Base-by-base conservation (phyloP, 2,329 filamentous ascomycete genomes). In the Acrocalymma vagum region DNA sequence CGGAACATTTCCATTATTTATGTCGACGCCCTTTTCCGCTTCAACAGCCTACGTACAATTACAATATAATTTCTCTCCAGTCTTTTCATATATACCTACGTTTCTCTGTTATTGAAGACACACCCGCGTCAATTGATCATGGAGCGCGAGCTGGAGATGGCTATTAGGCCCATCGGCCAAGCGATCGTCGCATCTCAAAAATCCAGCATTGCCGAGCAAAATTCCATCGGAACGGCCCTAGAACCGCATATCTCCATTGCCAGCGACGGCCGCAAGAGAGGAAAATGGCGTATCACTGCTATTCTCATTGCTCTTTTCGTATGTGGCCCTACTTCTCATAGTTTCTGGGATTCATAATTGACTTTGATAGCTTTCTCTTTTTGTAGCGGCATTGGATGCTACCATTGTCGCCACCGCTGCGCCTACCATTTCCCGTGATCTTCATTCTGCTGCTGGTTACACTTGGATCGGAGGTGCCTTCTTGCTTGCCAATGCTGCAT, bases 391-490 rank as follows among this genome's bases (percentile, higher is more conserved):
- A 8, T 56, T 76, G 4, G 72, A 76, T 29, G 53, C 80, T 35
- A 86, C 83, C 11, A 84, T 84, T 53, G 73, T 85, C 53, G 79
- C 85, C 9, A 87, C 85, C 0, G 83, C 85, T 5, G 75, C 87
- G 5, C 85, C 86, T 0, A 83, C 82, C 10, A 88, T 89, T 49
- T 77, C 81, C 5, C 69, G 70, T 22, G 76, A 87, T 45, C 81
- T 92, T 46, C 61, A 83, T 29, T 87, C 86, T 5, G 82, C 82
- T 3, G 74, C 80, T 11, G 87, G 87, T 16, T 92, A 90, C 68
- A 83, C 84, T 10, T 92, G 88, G 89, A 87, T 93, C 45, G 88
- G 87, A 1, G 84, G 80, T 18, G 82, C 87, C 0, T 92, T 87
- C 64, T 74, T 90, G 3, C 79, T 92, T 9, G 85, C 84, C 11